phyloP scores from a whole-genome alignment of 176 grass and related monocot genomes.

The Poa pratensis region DNA sequence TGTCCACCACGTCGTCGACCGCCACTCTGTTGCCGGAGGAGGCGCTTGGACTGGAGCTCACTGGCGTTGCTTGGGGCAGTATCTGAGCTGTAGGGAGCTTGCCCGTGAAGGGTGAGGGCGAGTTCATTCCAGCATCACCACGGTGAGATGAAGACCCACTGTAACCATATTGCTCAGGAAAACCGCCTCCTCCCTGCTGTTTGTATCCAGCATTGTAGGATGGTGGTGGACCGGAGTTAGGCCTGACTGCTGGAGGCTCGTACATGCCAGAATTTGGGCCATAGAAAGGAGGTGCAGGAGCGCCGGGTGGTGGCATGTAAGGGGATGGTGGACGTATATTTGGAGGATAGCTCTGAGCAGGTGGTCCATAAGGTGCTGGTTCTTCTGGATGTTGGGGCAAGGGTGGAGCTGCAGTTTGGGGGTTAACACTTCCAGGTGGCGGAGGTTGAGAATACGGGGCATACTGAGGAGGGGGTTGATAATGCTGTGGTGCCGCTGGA shows the following conservation, averaged over 20 bases:
- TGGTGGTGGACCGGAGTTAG: conserved; percentile 48
- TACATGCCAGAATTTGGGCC: conserved; percentile 59
- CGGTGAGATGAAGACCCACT: conserved; percentile 70
- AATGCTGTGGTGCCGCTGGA: conserved; percentile 36
- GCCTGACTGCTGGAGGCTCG: conserved; percentile 55
- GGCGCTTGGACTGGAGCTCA: conserved; percentile 43
- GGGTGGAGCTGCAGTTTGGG: conserved; percentile 44
- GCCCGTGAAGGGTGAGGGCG: conserved; percentile 44
- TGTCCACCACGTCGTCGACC: conserved; percentile 85
- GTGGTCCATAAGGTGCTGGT: conserved; percentile 52
- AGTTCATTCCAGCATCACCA: conserved; percentile 57
- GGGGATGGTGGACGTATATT: conserved; percentile 47
- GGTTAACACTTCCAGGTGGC: conserved; percentile 44
- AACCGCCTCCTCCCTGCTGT: conserved; percentile 51
- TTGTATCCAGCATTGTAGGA: conserved; percentile 65
- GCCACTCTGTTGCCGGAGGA: conserved; percentile 53
- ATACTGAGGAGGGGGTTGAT: conserved; percentile 55
- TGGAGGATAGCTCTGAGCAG: conserved; percentile 61
- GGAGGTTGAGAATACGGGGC: conserved; percentile 62
- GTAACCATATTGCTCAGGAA: conserved; percentile 65
- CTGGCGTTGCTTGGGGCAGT: conserved; percentile 63
- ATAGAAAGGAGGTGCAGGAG: conserved; percentile 63
- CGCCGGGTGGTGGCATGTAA: conserved; percentile 58
- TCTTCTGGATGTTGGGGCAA: conserved; percentile 61
- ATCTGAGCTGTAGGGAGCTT: conserved; percentile 70